Percentiles rank a stretch among this genome's conserved stretches.
These are phyloP conservation scores for Fusarium neocosmosporiellum DNA, from an alignment of 2,329 filamentous ascomycete species.

Conservation along the genomic window DNA sequence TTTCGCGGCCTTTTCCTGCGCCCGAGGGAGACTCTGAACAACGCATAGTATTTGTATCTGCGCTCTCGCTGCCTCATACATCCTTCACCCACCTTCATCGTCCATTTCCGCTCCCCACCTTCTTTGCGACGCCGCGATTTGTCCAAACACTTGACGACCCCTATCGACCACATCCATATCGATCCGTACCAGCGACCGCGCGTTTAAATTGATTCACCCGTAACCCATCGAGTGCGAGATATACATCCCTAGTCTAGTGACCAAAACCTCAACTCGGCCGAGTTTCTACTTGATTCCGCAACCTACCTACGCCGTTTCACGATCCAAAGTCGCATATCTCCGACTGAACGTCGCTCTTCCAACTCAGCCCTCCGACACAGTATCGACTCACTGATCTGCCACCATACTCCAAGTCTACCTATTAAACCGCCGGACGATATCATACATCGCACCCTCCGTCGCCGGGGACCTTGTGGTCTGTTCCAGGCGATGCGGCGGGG, in stretches of 20 bases:
- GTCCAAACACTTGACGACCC: slow-evolving; percentile 20
- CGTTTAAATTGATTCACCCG: not conserved
- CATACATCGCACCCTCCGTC: slow-evolving; percentile 31
- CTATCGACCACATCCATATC: slow-evolving; percentile 16
- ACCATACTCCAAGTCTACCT: not conserved
- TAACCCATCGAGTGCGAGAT: not conserved
- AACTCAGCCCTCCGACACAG: not conserved
- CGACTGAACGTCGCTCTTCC: not conserved
- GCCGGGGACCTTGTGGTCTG: slow-evolving; percentile 37
- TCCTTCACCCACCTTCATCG: not conserved
- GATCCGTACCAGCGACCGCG: not conserved
- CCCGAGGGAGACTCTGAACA: not conserved
- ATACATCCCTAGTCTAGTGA: not conserved
- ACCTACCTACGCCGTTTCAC: slow-evolving; percentile 12
- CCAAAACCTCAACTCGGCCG: not conserved
- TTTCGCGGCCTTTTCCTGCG: not conserved
- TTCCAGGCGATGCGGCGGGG: slow-evolving; percentile 59
- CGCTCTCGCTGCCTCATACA: not conserved
- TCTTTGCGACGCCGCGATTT: slow-evolving; percentile 30
- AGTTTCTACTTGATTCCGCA: not conserved
- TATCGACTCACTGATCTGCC: not conserved
- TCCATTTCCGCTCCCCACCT: slow-evolving; percentile 13
- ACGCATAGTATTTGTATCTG: not conserved
- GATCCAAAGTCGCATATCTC: not conserved
- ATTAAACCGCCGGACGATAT: slow-evolving; percentile 23